Evolutionary conservation across 78 protist species (phyloP).

Genomic region (Dictyostelium brefeldianum): DNA sequence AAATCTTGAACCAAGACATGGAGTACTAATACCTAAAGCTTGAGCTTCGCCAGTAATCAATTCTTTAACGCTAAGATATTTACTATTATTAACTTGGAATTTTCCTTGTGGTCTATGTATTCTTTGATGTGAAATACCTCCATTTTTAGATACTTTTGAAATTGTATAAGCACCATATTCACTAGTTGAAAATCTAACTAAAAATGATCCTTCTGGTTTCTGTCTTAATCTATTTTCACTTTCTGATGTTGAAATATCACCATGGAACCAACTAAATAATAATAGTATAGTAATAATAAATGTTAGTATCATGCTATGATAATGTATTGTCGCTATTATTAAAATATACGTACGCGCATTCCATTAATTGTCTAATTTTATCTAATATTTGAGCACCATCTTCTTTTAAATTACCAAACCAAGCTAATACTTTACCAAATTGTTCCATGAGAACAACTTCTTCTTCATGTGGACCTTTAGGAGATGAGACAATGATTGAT

Average conservation of each 20-base stretch:
- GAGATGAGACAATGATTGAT: slow-evolving; percentile 65
- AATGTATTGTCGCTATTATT: background rate
- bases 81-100: slow-evolving; percentile 76
- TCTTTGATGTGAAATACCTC: slow-evolving; percentile 85
- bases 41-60: slow-evolving; percentile 82
- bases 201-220: slow-evolving; percentile 86
- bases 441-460: slow-evolving; percentile 85
- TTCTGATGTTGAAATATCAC: slow-evolving; percentile 86
- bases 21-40: slow-evolving; percentile 73
- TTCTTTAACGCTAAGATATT: slow-evolving; percentile 73
- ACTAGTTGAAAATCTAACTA: slow-evolving; percentile 85
- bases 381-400: slow-evolving; percentile 73
- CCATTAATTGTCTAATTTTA: slow-evolving; percentile 78
- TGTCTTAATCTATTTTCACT: slow-evolving; percentile 69
- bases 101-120: slow-evolving; percentile 75
- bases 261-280: slow-evolving; percentile 84
- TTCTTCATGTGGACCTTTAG: slow-evolving; percentile 79
- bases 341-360: slow-evolving; percentile 51
- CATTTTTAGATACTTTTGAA: slow-evolving; percentile 79
- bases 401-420: slow-evolving; percentile 85
- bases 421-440: slow-evolving; percentile 85
- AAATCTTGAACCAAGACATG: slow-evolving; percentile 84
- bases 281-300: background rate
- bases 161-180: slow-evolving; percentile 85
- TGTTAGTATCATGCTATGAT: too few relatives aligned